A percentile compares a stretch with the other conserved stretches of the same genome.
These are phyloP conservation scores for Eucalyptus regnans DNA, from an alignment of 345 rosid species.

Conservation along the genomic window DNA sequence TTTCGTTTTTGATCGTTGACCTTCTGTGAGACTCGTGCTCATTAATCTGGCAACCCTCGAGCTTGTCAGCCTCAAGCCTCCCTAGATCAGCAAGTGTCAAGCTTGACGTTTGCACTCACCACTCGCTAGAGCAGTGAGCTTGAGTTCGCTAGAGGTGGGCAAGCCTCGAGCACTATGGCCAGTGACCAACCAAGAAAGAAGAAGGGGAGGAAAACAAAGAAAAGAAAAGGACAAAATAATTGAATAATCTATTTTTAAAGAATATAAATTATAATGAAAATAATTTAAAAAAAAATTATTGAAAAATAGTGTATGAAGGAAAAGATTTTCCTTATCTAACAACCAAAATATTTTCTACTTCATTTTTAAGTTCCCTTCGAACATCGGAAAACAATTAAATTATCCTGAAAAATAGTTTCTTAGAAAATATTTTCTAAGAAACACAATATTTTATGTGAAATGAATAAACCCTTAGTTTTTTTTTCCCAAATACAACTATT, in stretches of 20 bases:
- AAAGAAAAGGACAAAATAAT: too few species aligned
- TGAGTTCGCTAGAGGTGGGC: too few species aligned
- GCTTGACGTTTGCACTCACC: accelerated
- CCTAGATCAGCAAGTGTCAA: accelerated
- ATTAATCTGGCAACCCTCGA: accelerated
- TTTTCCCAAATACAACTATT: background rate
- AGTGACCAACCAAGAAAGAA: accelerated
- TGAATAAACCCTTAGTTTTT: background rate
- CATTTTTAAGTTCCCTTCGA: accelerated
- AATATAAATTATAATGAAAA: too few species aligned
- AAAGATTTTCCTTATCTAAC: accelerated
- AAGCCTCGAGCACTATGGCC: too few species aligned
- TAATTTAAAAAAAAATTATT: too few species aligned
- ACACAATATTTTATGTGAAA: too few species aligned
- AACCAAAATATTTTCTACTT: accelerated
- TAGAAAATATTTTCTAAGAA: accelerated
- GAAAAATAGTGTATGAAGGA: too few species aligned
- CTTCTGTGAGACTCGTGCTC: accelerated
- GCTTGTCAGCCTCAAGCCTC: accelerated
- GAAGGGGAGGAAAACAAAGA: too few species aligned
- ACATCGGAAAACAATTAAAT: accelerated
- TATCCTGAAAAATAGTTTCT: accelerated
- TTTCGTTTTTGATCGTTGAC: accelerated
- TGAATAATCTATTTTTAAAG: too few species aligned
- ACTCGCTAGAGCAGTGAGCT: accelerated